Conservation (phyloP, 2,329 filamentous ascomycete genomes). For the Didymella pomorum region DNA sequence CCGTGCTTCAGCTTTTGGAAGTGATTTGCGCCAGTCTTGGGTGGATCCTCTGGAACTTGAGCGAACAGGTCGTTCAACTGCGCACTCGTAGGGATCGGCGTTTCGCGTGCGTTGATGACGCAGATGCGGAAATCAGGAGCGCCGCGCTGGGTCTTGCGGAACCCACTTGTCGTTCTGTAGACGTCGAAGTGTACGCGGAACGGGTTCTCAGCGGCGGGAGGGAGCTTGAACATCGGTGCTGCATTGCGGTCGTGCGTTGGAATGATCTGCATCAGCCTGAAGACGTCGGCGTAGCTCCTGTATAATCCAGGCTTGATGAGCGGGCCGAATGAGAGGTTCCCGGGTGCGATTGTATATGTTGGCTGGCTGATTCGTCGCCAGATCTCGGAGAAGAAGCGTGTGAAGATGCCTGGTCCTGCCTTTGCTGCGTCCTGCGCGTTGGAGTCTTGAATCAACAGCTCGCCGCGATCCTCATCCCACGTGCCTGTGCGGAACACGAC, state of each 20-base stretch:
- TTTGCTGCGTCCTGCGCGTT: conserved; percentile 16
- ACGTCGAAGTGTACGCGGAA: conserved; percentile 82
- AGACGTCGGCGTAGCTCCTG: conserved; percentile 70
- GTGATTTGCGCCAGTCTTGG: conserved; percentile 61
- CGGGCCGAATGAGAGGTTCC: conserved; percentile 54
- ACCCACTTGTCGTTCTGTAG: conserved; percentile 74
- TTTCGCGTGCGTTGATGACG: conserved; percentile 78
- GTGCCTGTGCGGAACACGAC: conserved; percentile 75
- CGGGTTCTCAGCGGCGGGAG: conserved; percentile 55
- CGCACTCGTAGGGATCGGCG: conserved; percentile 73
- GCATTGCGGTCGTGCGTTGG: conserved; percentile 70
- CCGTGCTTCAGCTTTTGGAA: conserved; percentile 86
- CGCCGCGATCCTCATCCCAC: conserved; percentile 47
- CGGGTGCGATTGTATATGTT: conserved; percentile 25
- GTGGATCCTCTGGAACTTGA: conserved; percentile 74
- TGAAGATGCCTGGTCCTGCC: conserved; percentile 33
- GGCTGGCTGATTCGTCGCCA: conserved; percentile 44
- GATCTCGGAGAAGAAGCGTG: conserved; percentile 48
- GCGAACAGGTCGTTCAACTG: conserved; percentile 77
- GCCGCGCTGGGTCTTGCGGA: conserved; percentile 81
- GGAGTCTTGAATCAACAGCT: conserved; percentile 18
- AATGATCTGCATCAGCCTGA: conserved; percentile 76
- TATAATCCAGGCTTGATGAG: conserved; percentile 63
- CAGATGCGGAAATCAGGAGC: conserved; percentile 84
- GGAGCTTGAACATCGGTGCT: conserved; percentile 46